Evolutionary conservation across 495 filamentous ascomycete genomes (phyloP).

Genomic region (Opeltia flavorubescens): DNA sequence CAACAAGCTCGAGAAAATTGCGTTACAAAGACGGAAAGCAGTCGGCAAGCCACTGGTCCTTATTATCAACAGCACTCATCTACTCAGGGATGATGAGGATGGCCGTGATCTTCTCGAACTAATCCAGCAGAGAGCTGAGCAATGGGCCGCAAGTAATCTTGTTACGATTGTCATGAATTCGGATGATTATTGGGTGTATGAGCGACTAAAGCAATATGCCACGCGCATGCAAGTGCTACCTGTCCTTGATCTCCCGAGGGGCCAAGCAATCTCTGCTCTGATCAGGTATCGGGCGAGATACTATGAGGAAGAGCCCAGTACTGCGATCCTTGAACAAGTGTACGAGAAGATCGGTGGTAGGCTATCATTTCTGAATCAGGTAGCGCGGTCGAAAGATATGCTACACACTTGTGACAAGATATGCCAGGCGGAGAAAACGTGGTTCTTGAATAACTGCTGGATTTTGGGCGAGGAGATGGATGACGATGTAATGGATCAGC

Average conservation of each 20-base stretch:
- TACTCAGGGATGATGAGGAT: constrained; percentile 80
- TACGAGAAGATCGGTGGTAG: constrained; percentile 80
- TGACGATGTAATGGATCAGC: constrained; percentile 98
- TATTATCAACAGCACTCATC: constrained; percentile 82
- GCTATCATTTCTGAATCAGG: constrained; percentile 69
- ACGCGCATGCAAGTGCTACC: constrained; percentile 85
- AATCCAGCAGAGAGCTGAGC: constrained; percentile 87
- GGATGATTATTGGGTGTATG: constrained; percentile 97
- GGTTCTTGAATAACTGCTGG: constrained; percentile 92
- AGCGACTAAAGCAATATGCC: constrained; percentile 76
- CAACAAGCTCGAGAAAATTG: constrained; percentile 96
- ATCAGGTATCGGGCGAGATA: constrained; percentile 60
- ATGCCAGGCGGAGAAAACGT: constrained; percentile 69
- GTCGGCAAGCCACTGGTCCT: constrained; percentile 60
- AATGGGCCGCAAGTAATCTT: constrained; percentile 82
- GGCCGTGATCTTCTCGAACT: constrained; percentile 85
- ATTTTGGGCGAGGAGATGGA: constrained; percentile 90
- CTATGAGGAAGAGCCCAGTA: constrained; percentile 39
- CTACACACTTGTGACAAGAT: constrained; percentile 64
- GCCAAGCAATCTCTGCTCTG: constrained; percentile 60
- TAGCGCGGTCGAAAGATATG: constrained; percentile 71
- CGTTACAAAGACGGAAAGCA: constrained; percentile 42
- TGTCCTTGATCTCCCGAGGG: constrained; percentile 65
- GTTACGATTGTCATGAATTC: constrained; percentile 85
- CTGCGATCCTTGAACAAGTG: constrained; percentile 51